Base-by-base conservation (phyloP, 2,329 filamentous ascomycete genomes). In the Phialophora macrospora region DNA sequence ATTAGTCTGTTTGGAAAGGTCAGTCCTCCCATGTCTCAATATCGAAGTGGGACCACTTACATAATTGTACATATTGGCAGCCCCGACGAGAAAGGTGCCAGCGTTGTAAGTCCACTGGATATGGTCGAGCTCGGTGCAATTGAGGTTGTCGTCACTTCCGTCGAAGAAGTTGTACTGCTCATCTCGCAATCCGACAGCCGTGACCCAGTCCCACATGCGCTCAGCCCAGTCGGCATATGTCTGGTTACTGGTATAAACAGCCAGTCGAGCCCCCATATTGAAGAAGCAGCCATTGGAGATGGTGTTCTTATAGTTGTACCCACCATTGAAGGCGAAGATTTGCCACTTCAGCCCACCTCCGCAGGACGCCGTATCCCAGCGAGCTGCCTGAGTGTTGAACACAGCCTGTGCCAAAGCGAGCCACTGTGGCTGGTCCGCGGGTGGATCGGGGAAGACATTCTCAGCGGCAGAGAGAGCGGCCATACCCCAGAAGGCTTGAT, bases 341-440 rank as follows among this genome's bases (percentile, higher is more conserved):
- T 96, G 92, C 93, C 93, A 96, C 69, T 90, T 87, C 70, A 96
- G 78, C 9, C 92, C 92, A 57, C 92, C 92, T 55, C 79, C 81
- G 76, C 92, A 96, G 0, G 81, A 82, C 0, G 78, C 73, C 2
- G 78, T 79, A 71, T 95, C 88, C 89, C 91, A 94, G 24, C 91
- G 85, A 22, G 78, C 77, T 1, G 86, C 87, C 73, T 92, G 92
- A 58, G 89, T 88, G 79, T 94, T 92, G 77, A 94, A 96, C 1
- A 92, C 89, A 11, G 89, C 90, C 76, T 93, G 90, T 0, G 85
- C 88, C 60, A 95, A 83, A 6, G 88, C 87, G n/a, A 95, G 83
- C 90, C 90, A 96, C 67, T 90, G 87, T 0, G 90, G 87, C 60
- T 88, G 75, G 64, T 83, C 84, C 0, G 80, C 70, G 0, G 85